Conservation (phyloP, 371 early-diverging fungal species). For the Fennellomyces sp. region DNA sequence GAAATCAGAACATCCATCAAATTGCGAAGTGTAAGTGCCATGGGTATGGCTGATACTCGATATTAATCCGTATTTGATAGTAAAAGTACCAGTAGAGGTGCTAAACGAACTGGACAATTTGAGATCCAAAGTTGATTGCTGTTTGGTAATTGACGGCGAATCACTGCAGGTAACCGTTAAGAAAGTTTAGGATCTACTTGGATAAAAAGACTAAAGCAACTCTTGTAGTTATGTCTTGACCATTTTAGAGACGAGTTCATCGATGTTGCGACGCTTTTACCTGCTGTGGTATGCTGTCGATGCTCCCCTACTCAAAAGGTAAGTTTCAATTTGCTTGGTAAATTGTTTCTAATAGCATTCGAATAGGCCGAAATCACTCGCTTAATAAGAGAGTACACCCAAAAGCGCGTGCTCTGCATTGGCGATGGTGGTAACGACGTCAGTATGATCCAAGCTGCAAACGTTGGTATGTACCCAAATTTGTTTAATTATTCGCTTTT, state of each 20-base stretch:
- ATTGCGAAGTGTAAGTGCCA: conserved; percentile 63
- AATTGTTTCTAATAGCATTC: background rate
- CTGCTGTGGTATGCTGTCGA: conserved; percentile 97
- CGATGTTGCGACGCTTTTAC: conserved; percentile 72
- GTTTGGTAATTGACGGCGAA: conserved; percentile 97
- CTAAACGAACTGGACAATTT: conserved; percentile 70
- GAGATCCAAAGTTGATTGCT: conserved; percentile 68
- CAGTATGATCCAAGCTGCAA: conserved; percentile 98
- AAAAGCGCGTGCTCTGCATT: conserved; percentile 87
- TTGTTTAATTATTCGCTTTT: background rate
- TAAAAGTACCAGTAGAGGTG: conserved; percentile 58
- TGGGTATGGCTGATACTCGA: too few relatives aligned
- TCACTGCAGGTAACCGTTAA: conserved; percentile 68
- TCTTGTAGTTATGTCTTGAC: conserved; percentile 65
- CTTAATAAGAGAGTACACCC: conserved; percentile 78
- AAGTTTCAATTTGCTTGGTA: background rate
- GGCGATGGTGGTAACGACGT: conserved; percentile 99
- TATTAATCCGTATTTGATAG: too few relatives aligned
- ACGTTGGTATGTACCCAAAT: conserved; percentile 71
- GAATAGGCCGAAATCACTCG: conserved; percentile 88
- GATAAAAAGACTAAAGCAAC: too few relatives aligned
- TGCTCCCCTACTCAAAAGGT: conserved; percentile 99
- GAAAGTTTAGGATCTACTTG: background rate
- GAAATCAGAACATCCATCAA: conserved; percentile 85
- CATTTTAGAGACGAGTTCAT: conserved; percentile 84